Evolutionary conservation across 1,284 basidiomycete species (phyloP), one percentile per base, ranked within the genome.

Genomic region (Pascua sp.): DNA sequence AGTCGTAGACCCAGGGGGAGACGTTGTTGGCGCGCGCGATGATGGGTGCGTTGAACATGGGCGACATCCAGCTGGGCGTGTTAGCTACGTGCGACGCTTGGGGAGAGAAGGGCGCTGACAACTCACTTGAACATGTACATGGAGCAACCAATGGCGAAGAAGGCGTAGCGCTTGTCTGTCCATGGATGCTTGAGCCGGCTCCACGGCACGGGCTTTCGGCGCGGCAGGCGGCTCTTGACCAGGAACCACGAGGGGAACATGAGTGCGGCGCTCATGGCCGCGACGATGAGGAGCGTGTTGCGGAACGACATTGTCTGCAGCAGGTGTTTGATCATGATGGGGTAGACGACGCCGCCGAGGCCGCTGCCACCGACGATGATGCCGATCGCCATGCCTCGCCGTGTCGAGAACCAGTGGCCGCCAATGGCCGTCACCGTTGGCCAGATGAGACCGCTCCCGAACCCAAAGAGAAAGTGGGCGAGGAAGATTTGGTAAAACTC

Each of bases 361-460:
- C 75, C 75, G 42, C 66, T 69, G 11, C 75, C 75, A 51, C 68
- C 68, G 7, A 70, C 67, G n/a, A 75, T 71, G 53, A 75, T 60
- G 3, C 71, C 75, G n/a, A 73, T 68, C 2, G 75, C 73, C 4
- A 67, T 71, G 7, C 68, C 65, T 32, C 74, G 61, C 42, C 57
- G 62, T 15, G 65, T 64, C 54, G 72, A 56, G 59, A 77, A 77
- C 75, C 75, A 77, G 47, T 75, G 73, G 2, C 70, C 69, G 5
- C 65, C 66, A 11, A 72, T 67, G 9, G 73, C 70, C 1, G 70
- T 73, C 1, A 69, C 65, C 0, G 71, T 69, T 0, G 72, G 57
- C 56, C 73, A 77, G 36, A 75, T 55, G 18, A 71, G 50, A 1
- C 68, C 65, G 3, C 68, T 70, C 2, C 65, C 70, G 11, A 73